Evolutionary conservation across 192 early-diverging fungal species (phyloP), one percentile per base, ranked within the genome.

Genomic region (Rhizoclosmatium globosum): DNA sequence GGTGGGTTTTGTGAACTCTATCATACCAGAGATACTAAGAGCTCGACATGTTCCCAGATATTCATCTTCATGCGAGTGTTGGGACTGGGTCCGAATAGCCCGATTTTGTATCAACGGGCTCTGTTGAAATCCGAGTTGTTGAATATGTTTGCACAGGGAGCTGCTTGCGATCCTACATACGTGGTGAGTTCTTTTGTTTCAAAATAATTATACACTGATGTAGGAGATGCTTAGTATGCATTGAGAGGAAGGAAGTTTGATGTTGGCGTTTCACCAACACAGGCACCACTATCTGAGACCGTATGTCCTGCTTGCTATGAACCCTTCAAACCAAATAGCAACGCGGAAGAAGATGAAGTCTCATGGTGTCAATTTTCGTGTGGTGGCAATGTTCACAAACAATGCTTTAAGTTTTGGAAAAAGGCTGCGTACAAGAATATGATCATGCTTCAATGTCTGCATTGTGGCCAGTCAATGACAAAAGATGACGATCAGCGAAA

Each of bases 61-160:
- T 43, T 68, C 43, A 43, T 68, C 15, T 43, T 43, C 7, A 11
- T 39, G 11, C 4, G 11, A 39, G 66, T 68, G 44, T 68, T 68
- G 66, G 13, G 23, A 15, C n/a, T 23, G 19, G 44, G 31, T 17
- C 11, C 66, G 19, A 43, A 19, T 4, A 45, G 21, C 43, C 66
- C 66, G 4, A 7, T 68, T 17, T 11, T 68, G 15, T 68, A 42
- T 45, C 66, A 68, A 45, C 19, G 44, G 47, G 66, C 66, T 43
- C 66, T 68, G 7, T 68, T 68, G 44, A 17, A 19, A 13, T 17
- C 66, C 0, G 66, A 68, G 44, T n/a, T 56, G 53, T 56, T 56
- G 53, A 56, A 56, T 56, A 56, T 56, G 31, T 56, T 15, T 9
- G 53, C 19, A n/a, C 19, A n/a, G 11, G 53, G 19, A 56, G 19